Base-by-base conservation (phyloP, 2,329 filamentous ascomycete species). In the Colletotrichum musae region DNA sequence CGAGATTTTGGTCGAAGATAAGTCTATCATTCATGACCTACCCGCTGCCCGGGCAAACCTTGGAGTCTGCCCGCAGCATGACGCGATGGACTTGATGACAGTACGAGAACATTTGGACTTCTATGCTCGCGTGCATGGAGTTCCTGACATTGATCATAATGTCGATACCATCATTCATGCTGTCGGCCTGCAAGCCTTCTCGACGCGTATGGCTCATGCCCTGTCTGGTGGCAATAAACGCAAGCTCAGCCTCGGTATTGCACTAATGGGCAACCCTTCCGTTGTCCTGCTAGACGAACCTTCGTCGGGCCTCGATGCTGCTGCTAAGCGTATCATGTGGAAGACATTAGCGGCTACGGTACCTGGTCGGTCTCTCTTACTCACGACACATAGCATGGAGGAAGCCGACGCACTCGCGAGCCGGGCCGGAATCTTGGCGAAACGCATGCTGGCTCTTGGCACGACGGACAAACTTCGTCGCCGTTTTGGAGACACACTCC, bases 311-410 rank as follows among this genome's bases (percentile, higher is more conserved):
- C 93, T 98, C 83, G 95, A 98, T 74, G 94, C 95, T 0, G 94
- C 94, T 0, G 92, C 94, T 0, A 98, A 98, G 80, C 89, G 95
- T 50, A 88, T 97, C 72, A 97, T 98, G 93, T 98, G 95, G 95
- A 89, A 89, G 65, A 97, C 94, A 0, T 85, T 98, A 1, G 88
- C 89, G 4, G 87, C 90, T 1, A 91, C 95, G 4, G 91, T 92
- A 0, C 88, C 90, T 0, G 94, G 94, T 0, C 88, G 95, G n/a
- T 93, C 92, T 0, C 89, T 98, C 16, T 85, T 98, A 2, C 87
- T 98, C 18, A 98, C 95, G 0, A 98, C 95, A 0, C 95, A 98
- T 79, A 93, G 90, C 57, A 97, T 98, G 94, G 95, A 98, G 78
- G 95, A 98, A 81, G 95, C 95, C 0, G 94, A 97, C 75, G 94